Conservation (phyloP, 768 basidiomycete species). For the Fibroporia radiculosa region DNA sequence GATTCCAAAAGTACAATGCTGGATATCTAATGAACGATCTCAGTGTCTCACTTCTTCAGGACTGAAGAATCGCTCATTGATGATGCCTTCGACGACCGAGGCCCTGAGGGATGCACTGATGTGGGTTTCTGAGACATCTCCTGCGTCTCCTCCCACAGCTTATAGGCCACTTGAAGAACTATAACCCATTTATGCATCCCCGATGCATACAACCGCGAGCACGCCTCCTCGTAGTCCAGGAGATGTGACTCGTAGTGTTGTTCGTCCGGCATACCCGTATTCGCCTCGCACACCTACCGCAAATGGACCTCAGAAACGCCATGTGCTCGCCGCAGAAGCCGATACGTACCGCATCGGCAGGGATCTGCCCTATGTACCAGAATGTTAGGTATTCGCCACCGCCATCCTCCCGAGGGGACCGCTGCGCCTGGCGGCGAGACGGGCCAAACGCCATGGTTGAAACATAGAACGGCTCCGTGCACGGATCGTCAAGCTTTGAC, state of each 20-base stretch:
- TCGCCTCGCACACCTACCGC: conserved; percentile 34
- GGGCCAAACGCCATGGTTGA: conserved; percentile 23
- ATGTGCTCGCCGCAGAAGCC: not conserved
- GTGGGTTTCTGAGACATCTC: too few species aligned
- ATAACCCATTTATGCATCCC: not conserved
- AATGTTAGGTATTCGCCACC: conserved; percentile 47
- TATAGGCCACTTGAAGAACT: conserved; percentile 34
- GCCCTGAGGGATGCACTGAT: too few species aligned
- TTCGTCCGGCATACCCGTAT: conserved; percentile 56
- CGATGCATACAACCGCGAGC: conserved; percentile 19
- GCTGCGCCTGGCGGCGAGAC: not conserved
- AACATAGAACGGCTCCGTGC: conserved; percentile 41
- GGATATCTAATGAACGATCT: too few species aligned
- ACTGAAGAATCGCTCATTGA: too few species aligned
- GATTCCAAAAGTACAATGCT: too few species aligned
- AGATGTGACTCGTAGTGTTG: conserved; percentile 37
- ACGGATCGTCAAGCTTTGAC: conserved; percentile 5
- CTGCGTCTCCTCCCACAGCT: conserved; percentile 21
- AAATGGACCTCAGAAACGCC: not conserved
- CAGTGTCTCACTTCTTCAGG: too few species aligned
- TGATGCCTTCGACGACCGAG: too few species aligned
- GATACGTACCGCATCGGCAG: conserved; percentile 41
- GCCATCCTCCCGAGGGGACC: not conserved
- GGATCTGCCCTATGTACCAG: conserved; percentile 50
- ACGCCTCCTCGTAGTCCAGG: conserved; percentile 37